These are phyloP conservation scores for Botrytis paeoniae DNA, from an alignment of 2,329 filamentous ascomycete genomes.

Conservation along the genomic window DNA sequence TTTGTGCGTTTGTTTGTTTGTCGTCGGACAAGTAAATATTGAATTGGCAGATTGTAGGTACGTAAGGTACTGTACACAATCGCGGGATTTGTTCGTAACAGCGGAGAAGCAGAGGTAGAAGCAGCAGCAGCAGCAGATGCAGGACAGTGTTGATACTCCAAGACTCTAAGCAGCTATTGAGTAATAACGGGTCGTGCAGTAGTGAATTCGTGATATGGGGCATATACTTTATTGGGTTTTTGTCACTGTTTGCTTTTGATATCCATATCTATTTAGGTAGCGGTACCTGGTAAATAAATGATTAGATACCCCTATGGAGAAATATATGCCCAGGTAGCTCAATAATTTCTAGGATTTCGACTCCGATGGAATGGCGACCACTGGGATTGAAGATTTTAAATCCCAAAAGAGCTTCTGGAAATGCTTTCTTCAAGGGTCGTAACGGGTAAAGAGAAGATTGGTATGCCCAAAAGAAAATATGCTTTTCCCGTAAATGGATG, in stretches of 20 bases:
- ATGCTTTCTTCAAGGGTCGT: background rate
- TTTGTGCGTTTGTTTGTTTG: background rate
- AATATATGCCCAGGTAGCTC: background rate
- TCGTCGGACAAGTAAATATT: background rate
- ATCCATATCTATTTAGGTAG: background rate
- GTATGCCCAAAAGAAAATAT: background rate
- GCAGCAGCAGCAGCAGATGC: background rate
- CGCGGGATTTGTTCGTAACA: background rate
- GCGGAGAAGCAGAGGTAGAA: background rate
- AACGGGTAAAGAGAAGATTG: background rate
- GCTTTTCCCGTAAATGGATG: background rate
- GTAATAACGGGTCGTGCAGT: background rate
- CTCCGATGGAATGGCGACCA: constrained; percentile 4
- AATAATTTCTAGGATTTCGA: background rate
- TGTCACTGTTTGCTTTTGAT: background rate
- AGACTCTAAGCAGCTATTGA: background rate
- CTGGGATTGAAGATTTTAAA: background rate
- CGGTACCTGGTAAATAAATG: background rate
- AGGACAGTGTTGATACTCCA: background rate
- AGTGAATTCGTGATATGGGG: constrained; percentile 4
- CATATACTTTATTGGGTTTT: background rate
- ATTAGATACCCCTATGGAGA: constrained; percentile 3
- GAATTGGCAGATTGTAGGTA: background rate
- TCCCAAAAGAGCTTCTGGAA: background rate
- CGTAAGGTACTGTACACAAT: background rate